Conservation (phyloP, 2,329 filamentous ascomycete genomes). For the Penicillium fuscoglaucum region DNA sequence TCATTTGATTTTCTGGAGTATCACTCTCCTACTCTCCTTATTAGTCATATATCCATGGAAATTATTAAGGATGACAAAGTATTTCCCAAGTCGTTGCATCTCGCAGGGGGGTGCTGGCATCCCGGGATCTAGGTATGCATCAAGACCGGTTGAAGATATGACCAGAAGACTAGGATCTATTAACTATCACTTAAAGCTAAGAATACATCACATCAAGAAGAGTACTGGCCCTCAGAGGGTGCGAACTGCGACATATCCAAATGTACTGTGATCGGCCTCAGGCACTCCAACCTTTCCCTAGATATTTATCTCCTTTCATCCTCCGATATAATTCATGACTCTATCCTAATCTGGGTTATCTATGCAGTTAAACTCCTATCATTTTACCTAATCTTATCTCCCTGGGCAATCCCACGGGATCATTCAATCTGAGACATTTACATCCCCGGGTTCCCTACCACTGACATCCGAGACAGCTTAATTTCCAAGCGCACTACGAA, state of each 20-base stretch:
- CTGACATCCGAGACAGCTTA: not conserved
- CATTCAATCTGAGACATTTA: not conserved
- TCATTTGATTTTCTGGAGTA: not conserved
- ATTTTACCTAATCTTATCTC: not conserved
- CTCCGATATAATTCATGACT: not conserved
- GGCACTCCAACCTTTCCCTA: not conserved
- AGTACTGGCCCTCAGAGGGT: not conserved
- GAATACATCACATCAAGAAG: not conserved
- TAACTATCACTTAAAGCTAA: not conserved
- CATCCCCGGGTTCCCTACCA: not conserved
- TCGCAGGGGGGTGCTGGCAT: not conserved
- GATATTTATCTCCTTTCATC: not conserved
- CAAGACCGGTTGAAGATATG: not conserved
- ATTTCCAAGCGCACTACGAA: slow-evolving; percentile 6
- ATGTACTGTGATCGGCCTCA: not conserved
- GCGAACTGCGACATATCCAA: not conserved
- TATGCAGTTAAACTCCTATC: not conserved
- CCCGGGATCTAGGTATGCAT: not conserved
- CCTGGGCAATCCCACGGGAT: not conserved
- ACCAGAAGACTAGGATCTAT: not conserved
- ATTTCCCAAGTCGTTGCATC: not conserved
- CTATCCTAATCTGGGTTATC: not conserved
- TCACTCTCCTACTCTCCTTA: not conserved
- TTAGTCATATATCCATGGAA: not conserved
- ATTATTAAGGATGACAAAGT: not conserved